Evolutionary conservation across 495 filamentous ascomycete genomes (phyloP).

Genomic region (Aspergillus bridgeri): DNA sequence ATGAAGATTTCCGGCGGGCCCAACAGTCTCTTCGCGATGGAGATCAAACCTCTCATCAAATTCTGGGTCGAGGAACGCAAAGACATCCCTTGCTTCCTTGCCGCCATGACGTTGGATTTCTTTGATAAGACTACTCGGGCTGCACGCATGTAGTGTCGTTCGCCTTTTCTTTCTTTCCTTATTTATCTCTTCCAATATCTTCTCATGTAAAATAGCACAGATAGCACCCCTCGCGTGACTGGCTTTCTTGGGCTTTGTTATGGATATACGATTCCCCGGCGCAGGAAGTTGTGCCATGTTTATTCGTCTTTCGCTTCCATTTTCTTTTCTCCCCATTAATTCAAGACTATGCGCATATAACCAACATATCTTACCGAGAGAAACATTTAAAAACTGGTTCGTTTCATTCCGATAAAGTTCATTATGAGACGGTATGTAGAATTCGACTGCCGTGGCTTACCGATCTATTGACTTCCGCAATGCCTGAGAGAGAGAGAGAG

Average conservation of each 20-base stretch:
- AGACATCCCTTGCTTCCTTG: slow-evolving; percentile 88
- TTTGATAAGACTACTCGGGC: slow-evolving; percentile 75
- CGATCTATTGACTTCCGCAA: background rate
- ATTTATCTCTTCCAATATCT: slow-evolving; percentile 8
- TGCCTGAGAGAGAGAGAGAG: background rate
- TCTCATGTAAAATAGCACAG: background rate
- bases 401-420: background rate
- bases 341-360: background rate
- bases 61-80: slow-evolving; percentile 93
- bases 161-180: slow-evolving; percentile 4
- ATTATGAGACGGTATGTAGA: background rate
- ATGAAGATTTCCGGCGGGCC: slow-evolving; percentile 97
- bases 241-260: background rate
- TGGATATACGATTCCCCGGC: slow-evolving; percentile 28
- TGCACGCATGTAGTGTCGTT: slow-evolving; percentile 32
- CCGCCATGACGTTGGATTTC: slow-evolving; percentile 85
- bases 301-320: background rate
- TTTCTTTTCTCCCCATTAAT: background rate
- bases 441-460: background rate
- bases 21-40: slow-evolving; percentile 75
- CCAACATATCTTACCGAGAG: background rate
- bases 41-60: slow-evolving; percentile 76
- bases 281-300: slow-evolving; percentile 26
- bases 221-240: background rate
- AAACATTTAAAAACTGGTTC: background rate